Conservation (phyloP, 78 protist genomes). For the Planoprotostelium fungivorum region DNA sequence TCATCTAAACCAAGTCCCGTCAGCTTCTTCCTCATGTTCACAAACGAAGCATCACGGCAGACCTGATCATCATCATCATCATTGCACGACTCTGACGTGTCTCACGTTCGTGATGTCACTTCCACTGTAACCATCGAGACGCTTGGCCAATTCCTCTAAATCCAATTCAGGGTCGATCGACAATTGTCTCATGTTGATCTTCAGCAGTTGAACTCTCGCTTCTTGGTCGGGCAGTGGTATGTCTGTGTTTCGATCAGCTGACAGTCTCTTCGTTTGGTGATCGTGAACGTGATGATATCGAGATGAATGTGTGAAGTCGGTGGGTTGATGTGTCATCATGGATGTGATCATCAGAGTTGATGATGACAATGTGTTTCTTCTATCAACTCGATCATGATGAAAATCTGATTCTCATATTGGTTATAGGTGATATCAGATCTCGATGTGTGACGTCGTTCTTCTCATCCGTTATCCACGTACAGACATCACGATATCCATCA, state of each 20-base stretch:
- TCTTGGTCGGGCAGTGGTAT: conserved; percentile 52
- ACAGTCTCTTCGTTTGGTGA: background rate
- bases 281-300: too few relatives aligned
- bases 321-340: too few relatives aligned
- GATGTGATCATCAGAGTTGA: too few relatives aligned
- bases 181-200: conserved; percentile 18
- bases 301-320: too few relatives aligned
- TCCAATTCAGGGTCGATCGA: conserved; percentile 26
- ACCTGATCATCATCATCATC: background rate
- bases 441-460: too few relatives aligned
- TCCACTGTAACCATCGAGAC: conserved; percentile 46
- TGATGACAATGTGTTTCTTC: too few relatives aligned
- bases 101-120: conserved; percentile 67
- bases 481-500: too few relatives aligned
- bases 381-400: too few relatives aligned
- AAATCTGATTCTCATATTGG: too few relatives aligned
- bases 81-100: background rate
- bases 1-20: conserved; percentile 29
- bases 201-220: conserved; percentile 42
- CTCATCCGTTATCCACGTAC: too few relatives aligned
- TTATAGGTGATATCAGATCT: too few relatives aligned
- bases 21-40: conserved; percentile 40
- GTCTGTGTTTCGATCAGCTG: conserved; percentile 7
- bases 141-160: conserved; percentile 23
- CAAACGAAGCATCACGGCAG: conserved; percentile 76